Conservation (phyloP, 2,329 filamentous ascomycete species). For the Ophiocordyceps sinensis region DNA sequence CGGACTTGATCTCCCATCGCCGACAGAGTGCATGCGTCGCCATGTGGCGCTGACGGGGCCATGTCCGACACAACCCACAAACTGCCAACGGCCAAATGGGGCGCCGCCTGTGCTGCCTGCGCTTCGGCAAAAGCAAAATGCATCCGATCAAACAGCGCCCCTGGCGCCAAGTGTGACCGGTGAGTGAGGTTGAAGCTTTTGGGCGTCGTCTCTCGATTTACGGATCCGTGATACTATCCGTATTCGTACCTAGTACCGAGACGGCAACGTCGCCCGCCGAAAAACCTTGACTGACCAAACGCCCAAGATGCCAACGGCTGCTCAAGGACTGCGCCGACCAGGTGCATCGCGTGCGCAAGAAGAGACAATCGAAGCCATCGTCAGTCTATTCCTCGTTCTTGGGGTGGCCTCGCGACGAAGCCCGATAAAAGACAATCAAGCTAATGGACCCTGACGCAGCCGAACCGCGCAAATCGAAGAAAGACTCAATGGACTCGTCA, state of each 20-base stretch:
- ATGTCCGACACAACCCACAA: slow-evolving; percentile 8
- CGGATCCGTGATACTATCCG: too few species aligned
- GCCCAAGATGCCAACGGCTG: slow-evolving; percentile 29
- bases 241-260: too few species aligned
- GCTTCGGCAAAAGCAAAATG: slow-evolving; percentile 36
- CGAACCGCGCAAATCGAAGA: slow-evolving; percentile 35
- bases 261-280: too few species aligned
- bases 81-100: slow-evolving; percentile 29
- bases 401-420: too few species aligned
- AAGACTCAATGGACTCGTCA: slow-evolving; percentile 32
- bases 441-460: slow-evolving; percentile 11
- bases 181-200: slow-evolving; percentile 8
- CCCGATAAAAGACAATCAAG: background rate
- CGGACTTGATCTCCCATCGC: background rate
- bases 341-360: slow-evolving; percentile 34
- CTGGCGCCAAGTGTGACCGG: slow-evolving; percentile 30
- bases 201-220: too few species aligned
- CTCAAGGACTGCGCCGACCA: slow-evolving; percentile 32
- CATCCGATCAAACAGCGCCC: slow-evolving; percentile 22
- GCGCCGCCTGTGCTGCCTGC: slow-evolving; percentile 32
- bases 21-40: background rate
- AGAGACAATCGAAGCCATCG: slow-evolving; percentile 35
- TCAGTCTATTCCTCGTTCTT: slow-evolving; percentile 25
- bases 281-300: background rate
- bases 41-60: background rate